phyloP scores from a whole-genome alignment of 2,329 filamentous ascomycete species.

The Curvularia spicifera region DNA sequence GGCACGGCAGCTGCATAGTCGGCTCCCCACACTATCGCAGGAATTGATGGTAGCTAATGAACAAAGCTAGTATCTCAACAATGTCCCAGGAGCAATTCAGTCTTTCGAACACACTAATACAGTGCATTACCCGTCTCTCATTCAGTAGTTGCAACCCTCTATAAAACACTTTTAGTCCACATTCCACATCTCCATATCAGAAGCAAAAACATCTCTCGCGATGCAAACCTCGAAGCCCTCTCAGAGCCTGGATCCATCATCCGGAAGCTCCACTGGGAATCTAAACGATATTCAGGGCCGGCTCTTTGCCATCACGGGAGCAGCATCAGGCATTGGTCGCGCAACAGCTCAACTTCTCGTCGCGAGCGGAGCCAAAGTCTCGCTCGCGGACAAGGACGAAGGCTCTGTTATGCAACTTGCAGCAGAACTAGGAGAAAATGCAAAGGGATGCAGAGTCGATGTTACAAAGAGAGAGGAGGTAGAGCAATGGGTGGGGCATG shows the following conservation, averaged over 20 bases:
- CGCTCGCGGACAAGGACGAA: constrained; percentile 16
- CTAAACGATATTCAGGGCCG: constrained; percentile 4
- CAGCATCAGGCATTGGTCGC: constrained; percentile 23
- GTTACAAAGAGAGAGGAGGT: constrained; percentile 44
- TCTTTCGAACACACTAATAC: background rate
- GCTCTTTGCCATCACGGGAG: constrained; percentile 22
- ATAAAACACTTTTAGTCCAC: background rate
- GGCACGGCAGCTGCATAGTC: background rate
- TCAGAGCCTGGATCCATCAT: background rate
- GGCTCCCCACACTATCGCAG: background rate
- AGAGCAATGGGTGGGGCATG: constrained; percentile 13
- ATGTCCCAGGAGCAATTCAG: background rate
- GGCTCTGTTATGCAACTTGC: constrained; percentile 23
- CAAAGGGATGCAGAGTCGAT: constrained; percentile 32
- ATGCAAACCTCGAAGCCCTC: background rate
- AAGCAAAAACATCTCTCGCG: background rate
- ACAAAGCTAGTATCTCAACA: background rate
- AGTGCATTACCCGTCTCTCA: no score
- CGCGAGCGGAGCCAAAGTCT: constrained; percentile 8
- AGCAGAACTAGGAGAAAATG: constrained; percentile 15
- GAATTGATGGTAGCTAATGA: background rate
- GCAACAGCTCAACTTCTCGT: constrained; percentile 15
- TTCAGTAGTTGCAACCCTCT: background rate
- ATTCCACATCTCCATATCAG: background rate
- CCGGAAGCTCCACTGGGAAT: background rate